phyloP scores from a whole-genome alignment of 306 rosid genomes.

The Gastrolobium villosum region DNA sequence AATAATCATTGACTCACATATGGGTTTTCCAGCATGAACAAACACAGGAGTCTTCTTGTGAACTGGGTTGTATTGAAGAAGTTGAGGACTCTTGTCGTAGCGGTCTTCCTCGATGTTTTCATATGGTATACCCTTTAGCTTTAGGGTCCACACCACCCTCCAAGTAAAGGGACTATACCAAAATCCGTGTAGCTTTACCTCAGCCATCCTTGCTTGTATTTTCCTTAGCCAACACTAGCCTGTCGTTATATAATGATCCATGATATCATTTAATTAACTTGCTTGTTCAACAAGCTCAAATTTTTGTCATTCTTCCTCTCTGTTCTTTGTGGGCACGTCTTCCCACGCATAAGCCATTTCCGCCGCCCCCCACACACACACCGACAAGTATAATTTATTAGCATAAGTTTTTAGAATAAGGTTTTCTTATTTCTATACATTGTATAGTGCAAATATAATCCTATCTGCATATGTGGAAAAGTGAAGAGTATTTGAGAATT shows the following conservation, averaged over 20 bases:
- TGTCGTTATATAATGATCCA: neutral
- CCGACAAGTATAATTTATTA: too few relatives aligned
- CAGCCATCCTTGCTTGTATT: conserved; percentile 27
- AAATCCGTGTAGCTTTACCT: conserved; percentile 59
- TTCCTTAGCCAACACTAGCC: neutral
- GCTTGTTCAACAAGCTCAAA: conserved; percentile 10
- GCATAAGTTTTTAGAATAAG: too few relatives aligned
- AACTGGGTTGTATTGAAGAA: conserved; percentile 61
- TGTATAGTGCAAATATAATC: too few relatives aligned
- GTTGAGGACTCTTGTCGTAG: conserved; percentile 52
- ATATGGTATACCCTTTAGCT: conserved; percentile 61
- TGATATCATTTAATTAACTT: neutral
- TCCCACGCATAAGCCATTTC: neutral
- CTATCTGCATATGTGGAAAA: too few relatives aligned
- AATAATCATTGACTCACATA: conserved; percentile 64
- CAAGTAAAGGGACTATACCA: conserved; percentile 63
- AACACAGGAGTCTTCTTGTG: conserved; percentile 64
- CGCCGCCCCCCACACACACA: too few relatives aligned
- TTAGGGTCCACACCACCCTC: conserved; percentile 63
- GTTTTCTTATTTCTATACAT: too few relatives aligned
- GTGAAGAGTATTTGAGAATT: too few relatives aligned
- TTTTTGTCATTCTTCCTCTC: too few relatives aligned
- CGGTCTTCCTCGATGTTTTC: conserved; percentile 67
- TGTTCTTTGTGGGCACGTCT: neutral
- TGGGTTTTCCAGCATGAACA: conserved; percentile 63